A percentile compares a stretch with the other conserved stretches of the same genome.
These are phyloP conservation scores for Saxophila tyrrhenica DNA, from an alignment of 495 filamentous ascomycete genomes.

Conservation along the genomic window DNA sequence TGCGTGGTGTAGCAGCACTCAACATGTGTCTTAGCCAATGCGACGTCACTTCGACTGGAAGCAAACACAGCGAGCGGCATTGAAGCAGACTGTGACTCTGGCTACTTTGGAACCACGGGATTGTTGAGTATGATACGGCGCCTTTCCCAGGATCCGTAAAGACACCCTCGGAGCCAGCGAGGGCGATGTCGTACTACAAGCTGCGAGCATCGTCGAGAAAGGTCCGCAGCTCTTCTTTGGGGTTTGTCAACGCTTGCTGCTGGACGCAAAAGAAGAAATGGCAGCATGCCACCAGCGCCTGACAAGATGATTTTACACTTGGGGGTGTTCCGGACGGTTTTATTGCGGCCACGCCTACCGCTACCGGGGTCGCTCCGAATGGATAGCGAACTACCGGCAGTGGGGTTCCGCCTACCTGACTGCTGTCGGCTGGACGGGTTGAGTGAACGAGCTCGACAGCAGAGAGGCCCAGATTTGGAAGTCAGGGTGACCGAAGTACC, in stretches of 20 bases:
- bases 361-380: background rate
- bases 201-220: background rate
- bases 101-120: no score
- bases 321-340: background rate
- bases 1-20: conserved; percentile 13
- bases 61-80: no score
- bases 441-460: background rate
- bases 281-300: conserved; percentile 1
- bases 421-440: background rate
- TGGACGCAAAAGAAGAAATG: background rate
- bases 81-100: no score
- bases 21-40: background rate
- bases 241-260: background rate
- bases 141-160: background rate
- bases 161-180: background rate
- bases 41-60: no score
- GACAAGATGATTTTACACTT: background rate
- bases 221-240: background rate
- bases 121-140: no score
- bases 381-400: background rate
- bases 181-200: background rate
- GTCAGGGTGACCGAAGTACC: background rate
- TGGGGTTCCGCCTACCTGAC: background rate
- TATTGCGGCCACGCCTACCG: background rate
- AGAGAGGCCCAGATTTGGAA: background rate